Evolutionary conservation across 768 basidiomycete genomes (phyloP).

Genomic region (Porphyrellus cyaneotinctus): DNA sequence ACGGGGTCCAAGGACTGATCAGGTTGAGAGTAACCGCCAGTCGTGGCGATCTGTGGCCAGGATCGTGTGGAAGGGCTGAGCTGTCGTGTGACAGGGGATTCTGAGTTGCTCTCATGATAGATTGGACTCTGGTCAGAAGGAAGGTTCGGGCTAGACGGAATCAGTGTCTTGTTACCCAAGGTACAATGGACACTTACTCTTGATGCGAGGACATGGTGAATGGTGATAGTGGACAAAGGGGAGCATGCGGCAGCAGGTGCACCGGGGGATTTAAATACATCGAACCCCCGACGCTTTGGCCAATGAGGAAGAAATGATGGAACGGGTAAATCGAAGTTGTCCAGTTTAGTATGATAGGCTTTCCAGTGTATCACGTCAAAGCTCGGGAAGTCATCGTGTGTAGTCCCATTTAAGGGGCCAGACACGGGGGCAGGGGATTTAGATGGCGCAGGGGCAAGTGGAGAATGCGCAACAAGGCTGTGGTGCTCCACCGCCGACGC

Average conservation of each 20-base stretch:
- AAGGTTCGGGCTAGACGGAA: constrained; percentile 2
- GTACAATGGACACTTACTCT: constrained; percentile 11
- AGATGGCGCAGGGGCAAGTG: constrained; percentile 10
- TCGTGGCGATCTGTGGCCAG: constrained; percentile 3
- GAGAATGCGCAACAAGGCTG: constrained; percentile 15
- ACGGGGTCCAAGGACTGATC: constrained; percentile 1
- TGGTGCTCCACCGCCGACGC: constrained; percentile 18
- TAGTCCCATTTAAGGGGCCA: constrained; percentile 7
- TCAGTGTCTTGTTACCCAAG: constrained; percentile 2
- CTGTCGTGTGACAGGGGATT: neutral
- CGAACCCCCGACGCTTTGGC: constrained; percentile 19
- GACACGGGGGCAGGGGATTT: neutral
- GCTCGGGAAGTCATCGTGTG: neutral
- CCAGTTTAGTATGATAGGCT: constrained; percentile 18
- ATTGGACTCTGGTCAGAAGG: neutral
- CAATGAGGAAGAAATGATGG: constrained; percentile 14
- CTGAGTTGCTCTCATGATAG: constrained; percentile 6
- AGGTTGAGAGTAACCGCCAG: neutral
- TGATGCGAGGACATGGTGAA: constrained; percentile 20
- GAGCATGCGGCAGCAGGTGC: constrained; percentile 4
- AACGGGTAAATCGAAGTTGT: constrained; percentile 16
- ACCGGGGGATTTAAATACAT: constrained; percentile 23
- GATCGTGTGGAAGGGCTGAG: neutral
- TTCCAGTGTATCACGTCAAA: constrained; percentile 30
- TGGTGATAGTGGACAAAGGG: constrained; percentile 1